Conservation (phyloP, 2,329 filamentous ascomycete genomes). For the Chrysoporthe austroafricana region DNA sequence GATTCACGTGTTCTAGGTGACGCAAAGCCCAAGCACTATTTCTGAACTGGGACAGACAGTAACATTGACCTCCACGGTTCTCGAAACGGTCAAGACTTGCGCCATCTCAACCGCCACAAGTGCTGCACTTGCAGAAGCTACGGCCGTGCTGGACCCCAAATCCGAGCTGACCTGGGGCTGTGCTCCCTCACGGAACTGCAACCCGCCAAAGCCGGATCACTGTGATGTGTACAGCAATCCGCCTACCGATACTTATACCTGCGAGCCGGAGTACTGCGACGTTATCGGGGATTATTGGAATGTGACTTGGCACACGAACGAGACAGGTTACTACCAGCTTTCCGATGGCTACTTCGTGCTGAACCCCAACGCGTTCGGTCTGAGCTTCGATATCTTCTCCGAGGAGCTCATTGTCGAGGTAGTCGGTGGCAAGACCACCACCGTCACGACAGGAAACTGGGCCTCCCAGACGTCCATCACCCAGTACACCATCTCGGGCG, state of each 20-base stretch:
- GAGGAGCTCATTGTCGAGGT: slow-evolving; percentile 44
- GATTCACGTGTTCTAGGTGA: slow-evolving; percentile 5
- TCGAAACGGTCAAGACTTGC: slow-evolving; percentile 45
- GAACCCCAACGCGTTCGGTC: slow-evolving; percentile 64
- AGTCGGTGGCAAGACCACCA: slow-evolving; percentile 44
- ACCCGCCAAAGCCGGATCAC: slow-evolving; percentile 50
- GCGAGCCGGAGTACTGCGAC: slow-evolving; percentile 50
- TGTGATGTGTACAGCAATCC: slow-evolving; percentile 57
- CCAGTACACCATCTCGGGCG: slow-evolving; percentile 37
- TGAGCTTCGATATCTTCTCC: slow-evolving; percentile 65
- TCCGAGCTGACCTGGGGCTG: slow-evolving; percentile 59
- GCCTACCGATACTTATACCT: slow-evolving; percentile 52
- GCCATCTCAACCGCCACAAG: slow-evolving; percentile 46
- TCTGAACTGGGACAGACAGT: slow-evolving; percentile 33
- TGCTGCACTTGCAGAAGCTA: slow-evolving; percentile 21
- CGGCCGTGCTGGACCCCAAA: slow-evolving; percentile 37
- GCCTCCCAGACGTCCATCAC: slow-evolving; percentile 54
- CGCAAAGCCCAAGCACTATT: slow-evolving; percentile 26
- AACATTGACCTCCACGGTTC: slow-evolving; percentile 41
- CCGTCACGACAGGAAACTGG: slow-evolving; percentile 60
- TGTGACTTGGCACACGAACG: slow-evolving; percentile 48
- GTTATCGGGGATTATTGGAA: slow-evolving; percentile 42
- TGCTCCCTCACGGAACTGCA: slow-evolving; percentile 56
- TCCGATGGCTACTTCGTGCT: slow-evolving; percentile 66
- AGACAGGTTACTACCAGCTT: slow-evolving; percentile 56